Evolutionary conservation across 2,329 filamentous ascomycete species (phyloP), one percentile per base, ranked within the genome.

Genomic region (Helotiales sp.): DNA sequence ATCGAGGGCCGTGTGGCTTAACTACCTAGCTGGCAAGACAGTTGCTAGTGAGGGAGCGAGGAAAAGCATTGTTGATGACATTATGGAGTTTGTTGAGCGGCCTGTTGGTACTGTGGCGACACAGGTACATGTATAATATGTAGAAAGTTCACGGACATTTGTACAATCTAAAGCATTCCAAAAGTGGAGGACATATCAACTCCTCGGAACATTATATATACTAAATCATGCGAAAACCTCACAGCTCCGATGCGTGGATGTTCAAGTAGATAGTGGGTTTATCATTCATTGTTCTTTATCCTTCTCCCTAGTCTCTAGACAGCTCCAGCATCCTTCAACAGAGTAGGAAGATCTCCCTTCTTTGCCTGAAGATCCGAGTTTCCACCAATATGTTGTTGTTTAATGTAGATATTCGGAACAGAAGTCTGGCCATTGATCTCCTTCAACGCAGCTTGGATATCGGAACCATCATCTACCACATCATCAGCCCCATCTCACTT

Each of bases 351-450:
- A 65, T 96, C 73, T 75, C 83, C 84, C 75, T 81, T 84, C 53
- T 73, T 74, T 1, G 77, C 80, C 77, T 93, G 88, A 63, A 96
- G 75, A 68, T 95, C 93, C 24, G 91, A 96, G 84, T 98, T 98
- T 67, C 95, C 95, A 63, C 95, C 95, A 73, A 99, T 96, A 77
- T 97, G 93, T 80, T 96, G 79, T 79, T 92, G 79, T 68, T 78
- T 79, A 76, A 99, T 98, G 81, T 90, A 98, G 79, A 96, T 89
- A 80, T 98, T 98, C 69, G 95, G 95, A 5, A 99, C 95, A 69
- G 90, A 93, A 70, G 86, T 82, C 82, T 99, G 95, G 74, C 83
- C 81, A 57, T 86, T 91, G 69, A 98, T 84, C 63, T 93, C 83
- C 66, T 84, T 75, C 60, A 99, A 89, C 25, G 92, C 91, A 64